Evolutionary conservation across 2,329 filamentous ascomycete genomes (phyloP), one percentile per base, ranked within the genome.

Genomic region (Colletotrichum falcatum): DNA sequence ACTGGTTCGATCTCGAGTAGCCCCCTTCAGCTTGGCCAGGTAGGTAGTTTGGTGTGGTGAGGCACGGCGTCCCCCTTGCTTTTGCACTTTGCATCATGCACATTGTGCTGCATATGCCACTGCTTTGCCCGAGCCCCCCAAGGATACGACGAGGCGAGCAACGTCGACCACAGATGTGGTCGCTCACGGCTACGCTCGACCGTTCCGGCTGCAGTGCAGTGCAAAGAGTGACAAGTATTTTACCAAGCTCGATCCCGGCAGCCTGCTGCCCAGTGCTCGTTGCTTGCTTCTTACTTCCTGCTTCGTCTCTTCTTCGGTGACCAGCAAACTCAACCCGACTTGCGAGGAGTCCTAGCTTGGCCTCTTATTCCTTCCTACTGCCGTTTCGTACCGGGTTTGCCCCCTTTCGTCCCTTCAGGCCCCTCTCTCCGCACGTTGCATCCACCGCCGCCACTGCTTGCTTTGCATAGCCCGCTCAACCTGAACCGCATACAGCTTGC

Each of bases 111-210:
- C 56, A 59, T 68, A 56, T 42, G 20, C 14, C 42, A 44, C 53
- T 62, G 59, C 46, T 55, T 18, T 61, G 30, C n/a, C 49, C 60
- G 49, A 49, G 63, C 33, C 35, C 63, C 12, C 16, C 20, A 28
- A 53, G 51, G 54, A 39, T 48, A 64, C 61, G 60, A 71, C 67
- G 71, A 71, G 71, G 71, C 71, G 71, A 67, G 68, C 71, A 60
- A 42, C 49, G 30, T 59, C 39, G 26, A 51, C 59, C 54, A 71
- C 28, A 30, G 33, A 28, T 46, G 39, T 58, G 23, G 37, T 69
- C 46, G 33, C 35, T 69, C 65, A 44, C 54, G 60, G 46, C 53
- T 33, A 37, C 46, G 65, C 60, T 70, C 60, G 60, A 55, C 46
- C 44, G 39, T 55, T 28, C n/a, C 53, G 26, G 30, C 46, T 62